These are phyloP conservation scores for Sporopachydermia cereana DNA, from an alignment of 1,139 yeast genomes.

Conservation along the genomic window DNA sequence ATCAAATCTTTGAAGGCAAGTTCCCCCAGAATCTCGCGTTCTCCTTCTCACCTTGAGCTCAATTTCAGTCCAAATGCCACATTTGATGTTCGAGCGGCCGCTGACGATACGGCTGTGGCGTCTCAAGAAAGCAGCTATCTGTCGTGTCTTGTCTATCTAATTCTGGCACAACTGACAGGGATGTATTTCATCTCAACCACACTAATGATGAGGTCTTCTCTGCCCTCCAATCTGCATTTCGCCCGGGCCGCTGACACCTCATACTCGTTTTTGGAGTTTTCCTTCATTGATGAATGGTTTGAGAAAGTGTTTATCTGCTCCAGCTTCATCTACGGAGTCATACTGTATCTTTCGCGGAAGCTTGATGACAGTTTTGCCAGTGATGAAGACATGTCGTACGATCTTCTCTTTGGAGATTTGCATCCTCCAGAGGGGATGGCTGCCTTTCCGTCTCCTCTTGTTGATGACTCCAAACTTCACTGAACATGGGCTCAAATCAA, in stretches of 20 bases:
- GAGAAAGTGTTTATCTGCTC: slow-evolving; percentile 50
- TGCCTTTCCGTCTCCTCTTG: no score
- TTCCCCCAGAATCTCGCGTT: neutral
- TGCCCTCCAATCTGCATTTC: slow-evolving; percentile 50
- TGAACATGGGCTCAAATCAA: no score
- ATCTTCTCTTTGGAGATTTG: no score
- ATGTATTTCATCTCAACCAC: slow-evolving; percentile 75
- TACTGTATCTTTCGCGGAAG: slow-evolving; percentile 1
- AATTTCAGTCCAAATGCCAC: neutral
- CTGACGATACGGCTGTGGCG: neutral
- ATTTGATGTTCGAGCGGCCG: neutral
- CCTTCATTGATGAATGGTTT: slow-evolving; percentile 68
- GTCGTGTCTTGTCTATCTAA: slow-evolving; percentile 20
- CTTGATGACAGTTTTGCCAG: neutral
- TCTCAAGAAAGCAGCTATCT: neutral
- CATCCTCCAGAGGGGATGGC: no score
- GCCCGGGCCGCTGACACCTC: slow-evolving; percentile 35
- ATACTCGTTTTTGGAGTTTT: slow-evolving; percentile 38
- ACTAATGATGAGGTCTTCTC: slow-evolving; percentile 58
- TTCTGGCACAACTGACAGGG: slow-evolving; percentile 63
- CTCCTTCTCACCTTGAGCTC: neutral
- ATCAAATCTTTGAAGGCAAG: neutral
- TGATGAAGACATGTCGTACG: no score
- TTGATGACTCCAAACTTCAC: no score
- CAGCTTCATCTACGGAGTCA: neutral